Conservation (phyloP, 495 filamentous ascomycete genomes). For the Trichoderma orchidacearum region DNA sequence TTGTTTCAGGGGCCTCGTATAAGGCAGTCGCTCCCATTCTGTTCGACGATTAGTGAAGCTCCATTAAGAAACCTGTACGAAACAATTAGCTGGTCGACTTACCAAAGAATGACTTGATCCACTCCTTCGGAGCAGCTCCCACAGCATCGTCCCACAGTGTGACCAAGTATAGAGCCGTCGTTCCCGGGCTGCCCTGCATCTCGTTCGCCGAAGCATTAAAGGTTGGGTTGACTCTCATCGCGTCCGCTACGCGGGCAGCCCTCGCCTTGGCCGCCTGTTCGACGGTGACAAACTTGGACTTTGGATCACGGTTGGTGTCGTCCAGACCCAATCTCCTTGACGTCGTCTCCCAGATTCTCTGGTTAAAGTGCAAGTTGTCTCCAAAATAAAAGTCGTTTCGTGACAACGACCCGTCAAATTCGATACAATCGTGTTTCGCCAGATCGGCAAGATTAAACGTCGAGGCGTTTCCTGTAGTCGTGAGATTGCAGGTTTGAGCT, state of each 20-base stretch:
- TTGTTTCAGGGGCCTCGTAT: background rate
- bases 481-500: constrained; percentile 9
- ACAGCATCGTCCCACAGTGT: constrained; percentile 3
- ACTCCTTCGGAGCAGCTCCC: constrained; percentile 2
- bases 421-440: constrained; percentile 4
- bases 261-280: constrained; percentile 2
- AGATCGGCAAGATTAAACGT: constrained; percentile 9
- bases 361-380: constrained; percentile 7
- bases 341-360: constrained; percentile 2
- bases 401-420: constrained; percentile 6
- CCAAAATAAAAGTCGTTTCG: constrained; percentile 7
- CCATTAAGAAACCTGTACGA: background rate
- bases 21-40: background rate
- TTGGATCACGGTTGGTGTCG: background rate
- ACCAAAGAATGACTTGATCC: constrained; percentile 4
- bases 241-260: constrained; percentile 3
- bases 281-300: constrained; percentile 8
- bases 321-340: constrained; percentile 5
- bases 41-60: background rate
- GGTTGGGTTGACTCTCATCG: constrained; percentile 8
- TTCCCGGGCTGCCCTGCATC: background rate
- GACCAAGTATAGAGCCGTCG: constrained; percentile 6
- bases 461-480: constrained; percentile 4
- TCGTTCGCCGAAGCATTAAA: constrained; percentile 6
- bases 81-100: background rate